Conservation (phyloP, 2,329 filamentous ascomycete genomes). For the Neospermospora avenae region DNA sequence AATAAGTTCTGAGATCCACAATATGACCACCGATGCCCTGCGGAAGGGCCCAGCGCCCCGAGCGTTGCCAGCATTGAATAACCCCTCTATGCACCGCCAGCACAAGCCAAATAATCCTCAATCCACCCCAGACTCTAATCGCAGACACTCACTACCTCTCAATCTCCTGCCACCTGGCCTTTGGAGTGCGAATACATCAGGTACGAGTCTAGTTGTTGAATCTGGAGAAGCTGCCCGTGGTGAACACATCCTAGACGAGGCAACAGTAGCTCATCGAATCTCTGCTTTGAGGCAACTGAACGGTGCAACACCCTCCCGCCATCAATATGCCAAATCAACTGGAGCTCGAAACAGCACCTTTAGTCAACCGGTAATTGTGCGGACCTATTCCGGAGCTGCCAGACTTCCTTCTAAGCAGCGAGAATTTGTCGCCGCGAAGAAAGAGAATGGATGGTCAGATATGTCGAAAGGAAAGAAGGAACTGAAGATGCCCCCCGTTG, state of each 20-base stretch:
- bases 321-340: constrained; percentile 54
- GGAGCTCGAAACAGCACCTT: constrained; percentile 55
- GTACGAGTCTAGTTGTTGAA: constrained; percentile 31
- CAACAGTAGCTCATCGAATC: constrained; percentile 54
- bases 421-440: constrained; percentile 29
- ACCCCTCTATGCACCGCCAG: constrained; percentile 17
- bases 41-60: constrained; percentile 19
- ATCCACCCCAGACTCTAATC: constrained; percentile 26
- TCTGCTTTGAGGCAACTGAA: constrained; percentile 59
- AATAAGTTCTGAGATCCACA: constrained; percentile 25
- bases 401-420: constrained; percentile 35
- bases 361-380: constrained; percentile 63
- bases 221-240: constrained; percentile 35
- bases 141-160: constrained; percentile 34
- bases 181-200: constrained; percentile 34
- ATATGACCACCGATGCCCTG: constrained; percentile 24
- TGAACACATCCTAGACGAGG: constrained; percentile 47
- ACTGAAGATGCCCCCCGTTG: constrained; percentile 55
- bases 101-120: constrained; percentile 20
- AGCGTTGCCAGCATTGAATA: constrained; percentile 22
- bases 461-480: constrained; percentile 30
- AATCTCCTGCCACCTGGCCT: constrained; percentile 33
- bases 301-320: constrained; percentile 35
- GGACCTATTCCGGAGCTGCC: constrained; percentile 55
- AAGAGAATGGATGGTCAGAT: constrained; percentile 25